Evolutionary conservation across 2,329 filamentous ascomycete genomes (phyloP), one percentile per base, ranked within the genome.

Genomic region (Iodosphaeria phyllophila): DNA sequence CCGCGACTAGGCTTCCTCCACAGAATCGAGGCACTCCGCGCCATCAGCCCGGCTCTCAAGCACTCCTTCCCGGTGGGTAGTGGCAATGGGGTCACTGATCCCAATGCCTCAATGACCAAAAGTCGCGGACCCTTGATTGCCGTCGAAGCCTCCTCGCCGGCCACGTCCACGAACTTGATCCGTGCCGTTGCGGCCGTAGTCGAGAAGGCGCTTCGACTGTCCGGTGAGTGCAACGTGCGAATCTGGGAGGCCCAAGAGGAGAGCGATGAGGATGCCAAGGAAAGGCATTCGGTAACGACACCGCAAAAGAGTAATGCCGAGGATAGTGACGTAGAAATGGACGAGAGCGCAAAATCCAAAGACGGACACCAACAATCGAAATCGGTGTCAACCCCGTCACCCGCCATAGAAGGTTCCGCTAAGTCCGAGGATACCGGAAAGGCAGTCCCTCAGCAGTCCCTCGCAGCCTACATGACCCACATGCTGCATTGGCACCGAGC

Each of bases 61-160:
- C n/a, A n/a, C n/a, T n/a, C n/a, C n/a, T n/a, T n/a, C n/a, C n/a
- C n/a, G n/a, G n/a, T n/a, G n/a, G n/a, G n/a, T n/a, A n/a, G n/a
- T n/a, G n/a, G n/a, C n/a, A n/a, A n/a, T n/a, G n/a, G n/a, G n/a
- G 36, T 51, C 10, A 40, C 51, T 1, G 39, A 44, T 5, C 44
- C 47, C 4, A 43, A 39, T 5, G 38, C 36, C 4, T 34, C 39
- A 3, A 32, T 33, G 2, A 43, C 48, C 30, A 49, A 56, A 35
- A 53, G 56, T 5, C 66, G 83, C n/a, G 84, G 86, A 0, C 67
- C 77, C 1, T 64, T 93, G 18, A 73, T 95, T 32, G 75, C 79
- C 1, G 55, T 95, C 15, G 86, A 95, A 47, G 84, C 84, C 1
- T 60, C 74, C 11, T 64, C 74, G 29, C 34, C 44, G 5, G 39